Evolutionary conservation across 1,284 basidiomycete genomes (phyloP), one percentile per base, ranked within the genome.

Genomic region (Bjerkandera adusta): DNA sequence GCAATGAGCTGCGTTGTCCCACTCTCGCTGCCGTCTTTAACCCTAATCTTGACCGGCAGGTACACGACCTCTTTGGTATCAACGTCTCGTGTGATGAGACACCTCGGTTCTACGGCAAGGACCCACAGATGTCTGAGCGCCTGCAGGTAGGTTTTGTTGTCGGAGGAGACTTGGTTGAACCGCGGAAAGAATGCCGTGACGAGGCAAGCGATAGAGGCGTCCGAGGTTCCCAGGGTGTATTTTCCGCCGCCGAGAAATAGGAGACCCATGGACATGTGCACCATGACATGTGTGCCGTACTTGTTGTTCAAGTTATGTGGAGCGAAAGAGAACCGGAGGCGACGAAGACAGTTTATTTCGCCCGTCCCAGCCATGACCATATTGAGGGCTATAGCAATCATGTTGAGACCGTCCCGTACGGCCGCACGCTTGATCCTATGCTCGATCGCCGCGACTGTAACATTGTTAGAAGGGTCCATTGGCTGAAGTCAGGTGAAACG

Each of bases 341-440:
- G 80, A 24, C 92, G 83, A 21, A 99, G 73, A 51, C 92, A 87
- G 42, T 88, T 89, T 36, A 98, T 81, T 63, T 99, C 93, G 10
- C 97, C 97, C 0, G 93, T 97, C 2, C 97, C 97, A 0, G 94
- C 91, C 89, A 98, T 93, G 41, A 98, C 87, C 74, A 96, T 88
- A 54, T 86, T 85, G 22, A 97, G 69, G 3, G 93, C 77, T 30
- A 97, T 75, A 0, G 91, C 87, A 48, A 97, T 86, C 22, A 95
- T 72, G 60, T 92, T 95, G 36, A 97, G 73, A 2, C 91, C 91
- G 57, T 95, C 89, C 15, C 92, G 79, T n/a, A 95, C 79, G 1
- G 92, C 85, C 15, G 85, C 83, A 1, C 92, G 83, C 57, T 90
- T 85, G 63, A 96, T 88, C 57, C 84, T 85, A 48, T 86, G 83